A percentile compares a stretch with the other conserved stretches of the same genome.
phyloP scores from a whole-genome alignment of 495 filamentous ascomycete species.

The Hypoxylon lienhwacheense region DNA sequence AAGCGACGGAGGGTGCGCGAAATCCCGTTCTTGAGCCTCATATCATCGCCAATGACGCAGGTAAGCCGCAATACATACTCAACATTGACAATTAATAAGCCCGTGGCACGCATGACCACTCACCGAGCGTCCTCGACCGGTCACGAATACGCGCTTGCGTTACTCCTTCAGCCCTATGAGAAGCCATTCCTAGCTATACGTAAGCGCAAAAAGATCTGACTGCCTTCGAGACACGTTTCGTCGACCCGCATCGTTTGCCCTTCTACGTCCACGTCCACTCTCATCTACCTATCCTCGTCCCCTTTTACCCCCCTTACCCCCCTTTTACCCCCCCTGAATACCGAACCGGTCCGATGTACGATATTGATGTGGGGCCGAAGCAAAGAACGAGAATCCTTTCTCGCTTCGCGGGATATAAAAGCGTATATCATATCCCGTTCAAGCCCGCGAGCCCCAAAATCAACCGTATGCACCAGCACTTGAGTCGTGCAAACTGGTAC shows the following conservation, averaged over 20 bases:
- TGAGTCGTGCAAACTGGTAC: conserved; percentile 13
- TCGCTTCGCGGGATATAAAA: neutral
- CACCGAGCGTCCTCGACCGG: conserved; percentile 15
- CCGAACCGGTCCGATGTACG: conserved; percentile 24
- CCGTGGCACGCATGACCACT: conserved; percentile 17
- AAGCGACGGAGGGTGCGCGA: neutral
- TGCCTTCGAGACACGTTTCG: conserved; percentile 13
- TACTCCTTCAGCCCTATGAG: conserved; percentile 33
- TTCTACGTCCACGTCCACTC: no score
- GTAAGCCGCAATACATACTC: conserved; percentile 31
- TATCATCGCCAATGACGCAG: conserved; percentile 7
- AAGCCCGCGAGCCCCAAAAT: conserved; percentile 11
- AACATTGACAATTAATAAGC: conserved; percentile 24
- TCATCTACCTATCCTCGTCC: no score
- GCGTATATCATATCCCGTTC: neutral
- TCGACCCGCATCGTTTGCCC: conserved; percentile 14
- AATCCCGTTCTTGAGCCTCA: conserved; percentile 20
- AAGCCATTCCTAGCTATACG: conserved; percentile 25
- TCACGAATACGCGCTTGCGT: conserved; percentile 19
- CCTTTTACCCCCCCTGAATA: no score
- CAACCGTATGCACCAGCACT: conserved; percentile 24
- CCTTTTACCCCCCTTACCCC: no score
- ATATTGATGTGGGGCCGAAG: conserved; percentile 1
- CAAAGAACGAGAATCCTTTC: neutral
- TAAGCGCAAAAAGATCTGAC: conserved; percentile 28